Base-by-base conservation (phyloP, 2,329 filamentous ascomycete species). In the Fusarium proliferatum region DNA sequence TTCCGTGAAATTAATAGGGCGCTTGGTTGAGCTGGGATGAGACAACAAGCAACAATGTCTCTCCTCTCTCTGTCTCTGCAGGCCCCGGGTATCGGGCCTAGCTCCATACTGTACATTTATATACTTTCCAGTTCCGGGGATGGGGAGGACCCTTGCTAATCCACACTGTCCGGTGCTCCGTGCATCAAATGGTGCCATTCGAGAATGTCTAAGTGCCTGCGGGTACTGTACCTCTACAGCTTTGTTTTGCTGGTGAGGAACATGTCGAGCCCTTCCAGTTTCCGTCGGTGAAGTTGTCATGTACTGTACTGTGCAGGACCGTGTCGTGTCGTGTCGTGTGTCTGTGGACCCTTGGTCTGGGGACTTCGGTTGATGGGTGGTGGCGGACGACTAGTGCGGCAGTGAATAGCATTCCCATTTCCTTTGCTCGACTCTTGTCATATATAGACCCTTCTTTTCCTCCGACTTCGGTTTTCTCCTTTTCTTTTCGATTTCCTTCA, bases 181-280 rank as follows among this genome's bases (percentile, higher is more conserved):
- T 74, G 68, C 71, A 38, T 61, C 56, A 38, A 55, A 55, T 72
- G 68, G 71, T 74, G 43, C 57, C 56, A 61, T 69, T 72, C 45
- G 48, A 69, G 60, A 62, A 65, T 61, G 51, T 69, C 45, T 74
- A 53, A 48, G 45, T 48, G n/a, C 33, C 45, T 52, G 42, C 15
- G 56, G 33, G 41, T 36, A 61, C 46, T 38, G 63, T 69, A 69
- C 30, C 57, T 69, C 49, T n/a, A 51, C 56, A 51, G 42, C 66
- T 56, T 67, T 26, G n/a, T 34, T 46, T 63, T 33, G 64, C 43
- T 71, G 41, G 51, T 12, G 34, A 71, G 48, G 56, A 67, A 58
- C 33, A 62, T 46, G 48, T 58, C 45, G 55, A 73, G 59, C 34
- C 49, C 49, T 53, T 69, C 59, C 30, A 74, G 57, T 67, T 64